Evolutionary conservation across 1,284 basidiomycete species (phyloP), one percentile per base, ranked within the genome.

Genomic region (Ustilago lituana): DNA sequence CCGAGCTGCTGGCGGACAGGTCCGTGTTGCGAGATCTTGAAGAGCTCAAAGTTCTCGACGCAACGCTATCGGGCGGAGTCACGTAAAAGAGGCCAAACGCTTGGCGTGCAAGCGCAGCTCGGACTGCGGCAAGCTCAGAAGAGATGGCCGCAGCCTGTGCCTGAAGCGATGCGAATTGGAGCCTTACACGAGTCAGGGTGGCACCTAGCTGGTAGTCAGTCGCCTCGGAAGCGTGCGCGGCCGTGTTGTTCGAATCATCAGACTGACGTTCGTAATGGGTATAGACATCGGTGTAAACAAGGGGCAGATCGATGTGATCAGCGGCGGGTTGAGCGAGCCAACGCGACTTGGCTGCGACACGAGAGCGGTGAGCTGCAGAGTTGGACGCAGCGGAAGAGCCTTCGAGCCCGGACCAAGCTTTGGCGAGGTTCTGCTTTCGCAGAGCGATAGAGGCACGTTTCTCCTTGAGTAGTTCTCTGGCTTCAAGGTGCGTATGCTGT

Each of bases 351-450:
- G 54, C 51, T 9, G 65, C 52, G 15, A 44, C 33, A 15, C 65
- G 59, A 3, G 65, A 54, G 24, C 65, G 59, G 19, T 61, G 58
- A 19, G 47, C 37, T 3, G 60, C 39, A 4, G 60, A 56, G 33
- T 43, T 11, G 2, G 55, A 19, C 22, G 51, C 35, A 15, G 61
- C 47, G 4, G 59, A 59, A 5, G 59, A 51, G 17, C 66, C 66
- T 37, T 64, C 66, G 26, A 69, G 66, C 19, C 48, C 47, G n/a
- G 66, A 64, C 66, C 66, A 69, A n/a, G 61, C 61, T 46, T 69
- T 64, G 19, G 60, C 66, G 17, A 69, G 61, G 23, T 69, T 69
- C 29, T 64, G 60, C 10, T 64, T 56, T n/a, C 66, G 66, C 14
- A 41, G 44, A 4, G 50, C 47, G 22, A 64, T 38, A 19, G 55